Base-by-base conservation (phyloP, 257 asterid species). In the Oldenlandia corymbosa region DNA sequence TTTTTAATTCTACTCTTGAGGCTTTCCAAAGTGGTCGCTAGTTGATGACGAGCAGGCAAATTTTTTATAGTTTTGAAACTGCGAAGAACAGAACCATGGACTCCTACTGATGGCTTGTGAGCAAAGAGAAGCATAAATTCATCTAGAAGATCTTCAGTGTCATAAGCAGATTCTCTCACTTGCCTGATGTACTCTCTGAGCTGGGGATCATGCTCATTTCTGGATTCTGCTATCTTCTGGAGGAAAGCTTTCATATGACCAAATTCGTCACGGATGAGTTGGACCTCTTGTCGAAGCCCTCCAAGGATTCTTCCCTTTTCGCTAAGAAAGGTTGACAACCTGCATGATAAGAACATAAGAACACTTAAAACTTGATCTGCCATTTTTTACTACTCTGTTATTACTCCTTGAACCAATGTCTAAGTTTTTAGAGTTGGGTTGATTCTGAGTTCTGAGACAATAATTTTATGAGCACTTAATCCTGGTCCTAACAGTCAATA, bases 231-330 rank as follows among this genome's bases (percentile, higher is more conserved):
- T 12, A 56, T 4, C 58, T 21, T 49, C 51, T 41, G 26, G 18
- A 26, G 65, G 26, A 26, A 56, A 8, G 61, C 61, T 36, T 56
- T 56, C 43, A 56, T 56, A 31, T 56, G 43, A 56, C 61, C 61
- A 32, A 56, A 56, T 18, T 56, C 61, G 18, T 56, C 61, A 21
- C 2, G 2, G 43, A 56, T 31, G 43, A 28, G 37, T 18, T 67
- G 66, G 45, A 73, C 56, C 8, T 62, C 73, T 20, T 45, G 31
- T 31, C 27, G 61, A 56, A 17, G 37, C 18, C 42, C 43, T 55
- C 60, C 60, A 0, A 54, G 7, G 21, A 54, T 16, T 18, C 27
- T 31, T 16, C 37, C 52, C 73, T 60, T 62, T 24, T 68, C 62
- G 2, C 47, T 24, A 7, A 68, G 30, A 34, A 49, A 41, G 37